Evolutionary conservation across 495 filamentous ascomycete genomes (phyloP).

Genomic region (Hypoxylon crocopeplum): DNA sequence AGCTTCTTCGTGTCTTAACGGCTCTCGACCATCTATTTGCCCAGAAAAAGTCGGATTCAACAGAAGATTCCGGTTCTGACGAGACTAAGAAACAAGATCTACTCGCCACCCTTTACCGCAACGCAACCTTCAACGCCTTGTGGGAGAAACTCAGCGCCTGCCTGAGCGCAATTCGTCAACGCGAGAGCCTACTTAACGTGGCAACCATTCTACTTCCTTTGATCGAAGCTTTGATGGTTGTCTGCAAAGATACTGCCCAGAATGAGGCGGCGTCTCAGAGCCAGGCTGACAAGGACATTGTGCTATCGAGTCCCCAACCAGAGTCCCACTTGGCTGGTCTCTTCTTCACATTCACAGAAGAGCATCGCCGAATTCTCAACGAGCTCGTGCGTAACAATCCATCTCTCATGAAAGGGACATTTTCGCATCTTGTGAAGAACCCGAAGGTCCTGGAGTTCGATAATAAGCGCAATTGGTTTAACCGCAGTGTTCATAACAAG

Average conservation of each 20-base stretch:
- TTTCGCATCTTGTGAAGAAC: constrained; percentile 95
- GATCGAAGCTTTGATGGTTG: constrained; percentile 97
- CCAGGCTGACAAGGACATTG: constrained; percentile 67
- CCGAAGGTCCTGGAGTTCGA: constrained; percentile 99
- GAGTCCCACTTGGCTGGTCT: constrained; percentile 85
- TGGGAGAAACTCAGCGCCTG: constrained; percentile 97
- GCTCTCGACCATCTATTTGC: constrained; percentile 93
- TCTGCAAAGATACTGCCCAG: constrained; percentile 95
- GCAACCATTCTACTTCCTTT: constrained; percentile 93
- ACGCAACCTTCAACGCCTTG: constrained; percentile 83
- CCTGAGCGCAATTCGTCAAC: constrained; percentile 82
- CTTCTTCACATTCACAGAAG: constrained; percentile 98
- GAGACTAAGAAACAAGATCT: constrained; percentile 76
- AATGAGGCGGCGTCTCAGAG: constrained; percentile 64
- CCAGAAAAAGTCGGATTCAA: constrained; percentile 64
- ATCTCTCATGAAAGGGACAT: constrained; percentile 97
- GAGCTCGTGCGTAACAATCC: constrained; percentile 96
- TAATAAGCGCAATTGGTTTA: constrained; percentile 99
- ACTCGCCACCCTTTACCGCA: constrained; percentile 85
- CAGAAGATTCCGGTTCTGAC: constrained; percentile 61
- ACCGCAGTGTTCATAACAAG: constrained; percentile 84
- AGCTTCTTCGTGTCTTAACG: constrained; percentile 89
- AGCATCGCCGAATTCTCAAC: constrained; percentile 97
- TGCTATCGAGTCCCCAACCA: constrained; percentile 76
- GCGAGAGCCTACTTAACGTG: constrained; percentile 94